Conservation (phyloP, 805 yeast species). For the Soucietia sequanensis region DNA sequence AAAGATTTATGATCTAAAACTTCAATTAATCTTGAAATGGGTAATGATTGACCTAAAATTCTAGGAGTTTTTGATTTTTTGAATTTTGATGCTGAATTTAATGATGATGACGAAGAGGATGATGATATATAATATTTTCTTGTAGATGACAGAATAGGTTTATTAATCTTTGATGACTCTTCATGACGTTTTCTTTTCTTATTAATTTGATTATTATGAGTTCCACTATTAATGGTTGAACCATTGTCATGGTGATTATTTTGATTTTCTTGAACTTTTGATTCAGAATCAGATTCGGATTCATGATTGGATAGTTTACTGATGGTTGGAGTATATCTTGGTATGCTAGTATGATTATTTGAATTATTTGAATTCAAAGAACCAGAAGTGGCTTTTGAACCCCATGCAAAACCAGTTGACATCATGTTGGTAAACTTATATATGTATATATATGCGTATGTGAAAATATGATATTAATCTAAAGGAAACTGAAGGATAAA, state of each 20-base stretch:
- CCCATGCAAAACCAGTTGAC: slow-evolving; percentile 8
- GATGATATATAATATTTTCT: slow-evolving; percentile 4
- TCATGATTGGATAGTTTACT: too few species aligned
- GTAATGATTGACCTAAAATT: slow-evolving; percentile 58
- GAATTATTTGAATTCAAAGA: not conserved
- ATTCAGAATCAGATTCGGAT: too few species aligned
- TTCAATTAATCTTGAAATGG: slow-evolving; percentile 65
- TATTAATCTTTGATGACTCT: slow-evolving; percentile 7
- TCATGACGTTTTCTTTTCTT: slow-evolving; percentile 16
- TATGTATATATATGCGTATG: too few species aligned
- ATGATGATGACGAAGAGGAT: not conserved
- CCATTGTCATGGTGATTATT: too few species aligned
- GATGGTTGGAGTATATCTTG: slow-evolving; percentile 11
- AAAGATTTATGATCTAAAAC: slow-evolving; percentile 59
- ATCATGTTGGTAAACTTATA: slow-evolving; percentile 3
- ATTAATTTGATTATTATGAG: not conserved
- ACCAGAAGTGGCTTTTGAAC: slow-evolving; percentile 2
- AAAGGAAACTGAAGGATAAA: too few species aligned
- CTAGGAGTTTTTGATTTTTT: slow-evolving; percentile 41
- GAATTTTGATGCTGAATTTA: slow-evolving; percentile 5
- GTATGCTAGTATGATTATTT: slow-evolving; percentile 3
- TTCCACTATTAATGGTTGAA: not conserved
- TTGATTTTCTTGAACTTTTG: too few species aligned
- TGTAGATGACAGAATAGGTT: slow-evolving; percentile 3
- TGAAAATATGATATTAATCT: too few species aligned